A percentile compares a stretch with the other conserved stretches of the same genome.
These are phyloP conservation scores for Cerioporus squamosus DNA, from an alignment of 1,284 basidiomycete genomes.

Conservation along the genomic window DNA sequence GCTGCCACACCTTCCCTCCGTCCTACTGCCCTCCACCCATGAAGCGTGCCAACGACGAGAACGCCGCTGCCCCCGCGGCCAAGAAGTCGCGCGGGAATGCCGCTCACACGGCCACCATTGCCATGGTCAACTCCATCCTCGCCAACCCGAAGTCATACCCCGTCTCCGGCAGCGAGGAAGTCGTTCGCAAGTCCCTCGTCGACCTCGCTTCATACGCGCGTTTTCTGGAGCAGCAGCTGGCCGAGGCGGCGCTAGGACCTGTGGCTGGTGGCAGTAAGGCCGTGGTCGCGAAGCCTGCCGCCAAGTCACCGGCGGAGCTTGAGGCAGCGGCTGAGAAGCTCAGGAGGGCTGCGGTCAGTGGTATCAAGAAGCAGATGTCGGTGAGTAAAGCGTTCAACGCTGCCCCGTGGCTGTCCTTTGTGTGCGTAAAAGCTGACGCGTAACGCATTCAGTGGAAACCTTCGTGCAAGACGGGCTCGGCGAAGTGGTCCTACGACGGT, in stretches of 20 bases:
- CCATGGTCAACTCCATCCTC: constrained; percentile 43
- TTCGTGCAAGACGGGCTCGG: constrained; percentile 51
- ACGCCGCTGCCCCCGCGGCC: not conserved
- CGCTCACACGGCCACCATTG: constrained; percentile 38
- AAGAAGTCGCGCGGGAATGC: constrained; percentile 38
- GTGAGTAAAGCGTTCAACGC: constrained; percentile 32
- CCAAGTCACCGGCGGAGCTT: constrained; percentile 46
- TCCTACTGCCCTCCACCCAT: not conserved
- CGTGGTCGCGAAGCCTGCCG: constrained; percentile 32
- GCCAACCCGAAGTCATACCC: constrained; percentile 39
- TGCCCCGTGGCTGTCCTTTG: too few relatives aligned
- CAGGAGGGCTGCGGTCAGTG: constrained; percentile 47
- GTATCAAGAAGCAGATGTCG: constrained; percentile 59
- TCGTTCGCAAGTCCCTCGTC: constrained; percentile 36
- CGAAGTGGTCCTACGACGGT: constrained; percentile 59
- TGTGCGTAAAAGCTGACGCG: too few relatives aligned
- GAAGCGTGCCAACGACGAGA: not conserved
- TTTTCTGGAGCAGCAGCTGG: constrained; percentile 41
- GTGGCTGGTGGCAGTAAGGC: constrained; percentile 17
- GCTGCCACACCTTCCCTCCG: not conserved
- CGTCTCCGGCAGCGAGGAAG: constrained; percentile 40
- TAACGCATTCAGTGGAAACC: constrained; percentile 50
- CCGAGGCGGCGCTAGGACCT: constrained; percentile 4
- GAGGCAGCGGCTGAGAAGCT: constrained; percentile 51
- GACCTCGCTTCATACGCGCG: constrained; percentile 50